Percentiles rank a stretch among this genome's conserved stretches.
phyloP scores from a whole-genome alignment of 2,329 filamentous ascomycete species.

The Claviceps citrina region DNA sequence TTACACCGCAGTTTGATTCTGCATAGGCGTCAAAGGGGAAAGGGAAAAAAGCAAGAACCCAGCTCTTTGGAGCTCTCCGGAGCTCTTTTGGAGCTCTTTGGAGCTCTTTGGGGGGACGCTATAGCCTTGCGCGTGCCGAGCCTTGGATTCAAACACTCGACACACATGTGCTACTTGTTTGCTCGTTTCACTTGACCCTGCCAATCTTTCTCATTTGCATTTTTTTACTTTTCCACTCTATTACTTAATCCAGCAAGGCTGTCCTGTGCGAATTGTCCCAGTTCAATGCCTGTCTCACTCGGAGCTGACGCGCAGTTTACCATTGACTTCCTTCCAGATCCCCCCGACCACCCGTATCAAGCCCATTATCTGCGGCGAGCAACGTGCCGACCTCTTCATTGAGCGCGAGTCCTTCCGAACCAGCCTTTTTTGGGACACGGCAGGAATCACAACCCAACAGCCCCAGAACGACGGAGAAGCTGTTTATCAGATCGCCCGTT shows the following conservation, averaged over 20 bases:
- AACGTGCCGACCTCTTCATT: constrained; percentile 27
- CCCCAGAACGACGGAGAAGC: constrained; percentile 3
- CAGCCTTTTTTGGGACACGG: constrained; percentile 9
- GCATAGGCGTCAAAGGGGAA: neutral
- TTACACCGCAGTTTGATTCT: neutral
- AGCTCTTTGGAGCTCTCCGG: too few relatives aligned
- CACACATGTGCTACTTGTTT: neutral
- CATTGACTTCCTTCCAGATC: constrained; percentile 23
- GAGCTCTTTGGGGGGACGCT: neutral
- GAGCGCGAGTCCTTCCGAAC: constrained; percentile 23
- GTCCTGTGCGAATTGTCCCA: neutral
- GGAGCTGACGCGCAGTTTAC: neutral
- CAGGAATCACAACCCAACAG: constrained; percentile 14
- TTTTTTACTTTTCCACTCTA: neutral
- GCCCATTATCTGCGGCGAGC: constrained; percentile 32
- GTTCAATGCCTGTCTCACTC: neutral
- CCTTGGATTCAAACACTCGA: neutral
- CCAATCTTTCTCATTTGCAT: neutral
- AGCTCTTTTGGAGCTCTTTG: too few relatives aligned
- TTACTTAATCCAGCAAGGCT: neutral
- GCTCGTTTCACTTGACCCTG: neutral
- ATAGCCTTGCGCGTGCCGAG: neutral
- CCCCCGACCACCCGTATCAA: constrained; percentile 31
- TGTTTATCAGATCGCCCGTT: constrained; percentile 5
- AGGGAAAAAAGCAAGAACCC: neutral